Percentiles rank a stretch among this genome's conserved stretches.
Conservation (phyloP, 345 rosid genomes). For the Syzygium jambos region DNA sequence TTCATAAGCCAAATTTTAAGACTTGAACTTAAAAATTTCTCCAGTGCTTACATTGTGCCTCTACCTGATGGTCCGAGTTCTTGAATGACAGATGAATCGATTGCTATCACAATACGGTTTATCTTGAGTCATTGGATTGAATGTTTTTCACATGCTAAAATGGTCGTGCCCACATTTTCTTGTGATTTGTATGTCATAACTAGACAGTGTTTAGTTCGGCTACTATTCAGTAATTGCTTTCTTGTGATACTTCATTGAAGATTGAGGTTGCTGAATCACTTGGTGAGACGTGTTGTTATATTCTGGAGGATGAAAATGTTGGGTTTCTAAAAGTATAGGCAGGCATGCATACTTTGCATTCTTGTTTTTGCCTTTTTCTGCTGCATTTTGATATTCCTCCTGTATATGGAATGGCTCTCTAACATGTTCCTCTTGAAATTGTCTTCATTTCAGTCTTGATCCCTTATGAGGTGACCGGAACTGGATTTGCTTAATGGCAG, state of each 20-base stretch:
- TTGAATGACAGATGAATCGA: background rate
- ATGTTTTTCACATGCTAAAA: background rate
- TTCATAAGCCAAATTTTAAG: background rate
- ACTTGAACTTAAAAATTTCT: background rate
- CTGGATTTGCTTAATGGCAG: constrained; percentile 43
- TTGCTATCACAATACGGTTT: background rate
- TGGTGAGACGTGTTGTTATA: background rate
- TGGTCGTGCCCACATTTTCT: background rate
- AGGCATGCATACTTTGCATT: background rate
- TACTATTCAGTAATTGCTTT: background rate
- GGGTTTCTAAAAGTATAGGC: background rate
- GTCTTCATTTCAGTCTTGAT: background rate
- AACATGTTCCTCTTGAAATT: background rate
- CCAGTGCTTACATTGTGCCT: background rate
- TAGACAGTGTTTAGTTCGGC: background rate
- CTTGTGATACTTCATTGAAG: background rate
- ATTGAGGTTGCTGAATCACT: background rate
- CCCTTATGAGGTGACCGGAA: constrained; percentile 15
- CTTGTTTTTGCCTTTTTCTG: background rate
- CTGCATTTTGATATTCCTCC: background rate
- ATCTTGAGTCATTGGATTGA: background rate
- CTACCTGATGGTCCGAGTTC: background rate
- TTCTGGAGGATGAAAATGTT: background rate
- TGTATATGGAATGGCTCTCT: background rate
- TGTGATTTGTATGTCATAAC: background rate